Conservation (phyloP, 2,329 filamentous ascomycete species). For the Davidsoniella virescens region DNA sequence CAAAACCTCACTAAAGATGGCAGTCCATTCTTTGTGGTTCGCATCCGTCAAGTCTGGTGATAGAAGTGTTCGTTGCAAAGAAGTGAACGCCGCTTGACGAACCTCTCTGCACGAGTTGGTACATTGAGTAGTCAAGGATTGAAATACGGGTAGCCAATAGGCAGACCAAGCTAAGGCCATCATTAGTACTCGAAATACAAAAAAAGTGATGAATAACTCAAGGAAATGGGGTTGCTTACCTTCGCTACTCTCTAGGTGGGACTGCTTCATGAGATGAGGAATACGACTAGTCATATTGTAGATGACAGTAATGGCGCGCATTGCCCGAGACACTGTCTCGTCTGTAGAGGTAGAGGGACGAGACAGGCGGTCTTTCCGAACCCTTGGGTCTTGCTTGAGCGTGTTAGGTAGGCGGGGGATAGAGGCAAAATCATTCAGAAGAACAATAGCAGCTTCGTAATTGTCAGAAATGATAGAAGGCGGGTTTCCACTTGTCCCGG, state of each 20-base stretch:
- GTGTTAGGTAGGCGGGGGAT: constrained; percentile 23
- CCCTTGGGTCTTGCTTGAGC: constrained; percentile 1
- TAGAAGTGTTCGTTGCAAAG: constrained; percentile 69
- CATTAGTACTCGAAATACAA: constrained; percentile 15
- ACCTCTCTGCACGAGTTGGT: constrained; percentile 90
- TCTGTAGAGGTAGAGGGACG: neutral
- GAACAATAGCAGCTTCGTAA: constrained; percentile 69
- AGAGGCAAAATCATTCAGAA: constrained; percentile 81
- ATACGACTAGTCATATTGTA: constrained; percentile 70
- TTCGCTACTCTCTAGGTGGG: constrained; percentile 75
- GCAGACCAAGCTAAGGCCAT: constrained; percentile 67
- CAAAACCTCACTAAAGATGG: constrained; percentile 84
- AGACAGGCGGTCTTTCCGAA: neutral
- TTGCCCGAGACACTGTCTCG: constrained; percentile 36
- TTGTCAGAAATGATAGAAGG: constrained; percentile 87
- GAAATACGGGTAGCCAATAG: constrained; percentile 93
- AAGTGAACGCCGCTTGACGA: constrained; percentile 72
- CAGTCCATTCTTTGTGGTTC: constrained; percentile 81
- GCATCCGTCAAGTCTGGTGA: constrained; percentile 70
- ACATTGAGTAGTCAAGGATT: constrained; percentile 75
- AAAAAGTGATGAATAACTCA: neutral
- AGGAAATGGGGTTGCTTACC: constrained; percentile 29
- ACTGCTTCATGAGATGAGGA: constrained; percentile 77
- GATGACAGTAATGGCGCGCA: constrained; percentile 66
- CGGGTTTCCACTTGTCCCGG: constrained; percentile 54